Percentiles rank a stretch among this genome's conserved stretches.
These are phyloP conservation scores for Auriscalpium orientale DNA, from an alignment of 768 basidiomycete genomes.

Conservation along the genomic window DNA sequence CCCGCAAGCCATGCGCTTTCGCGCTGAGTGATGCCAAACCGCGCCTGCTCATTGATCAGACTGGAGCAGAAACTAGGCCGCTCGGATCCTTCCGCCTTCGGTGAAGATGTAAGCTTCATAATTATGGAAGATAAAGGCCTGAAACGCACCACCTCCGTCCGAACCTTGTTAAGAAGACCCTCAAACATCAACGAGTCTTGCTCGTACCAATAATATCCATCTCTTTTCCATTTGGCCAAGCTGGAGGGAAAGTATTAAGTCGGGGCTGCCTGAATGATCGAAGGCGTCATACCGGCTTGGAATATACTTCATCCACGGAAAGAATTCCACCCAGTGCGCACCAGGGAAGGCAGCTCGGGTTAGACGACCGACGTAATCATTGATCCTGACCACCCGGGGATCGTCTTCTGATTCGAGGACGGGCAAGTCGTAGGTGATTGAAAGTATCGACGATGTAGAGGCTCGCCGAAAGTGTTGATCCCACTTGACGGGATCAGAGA, in stretches of 20 bases:
- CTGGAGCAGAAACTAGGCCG: constrained; percentile 4
- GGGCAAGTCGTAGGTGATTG: constrained; percentile 4
- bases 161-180: constrained; percentile 3
- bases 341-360: constrained; percentile 11
- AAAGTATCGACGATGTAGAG: background rate
- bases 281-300: background rate
- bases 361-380: background rate
- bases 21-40: background rate
- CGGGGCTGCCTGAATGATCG: too few relatives aligned
- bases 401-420: constrained; percentile 2
- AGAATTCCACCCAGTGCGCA: constrained; percentile 16
- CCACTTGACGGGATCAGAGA: background rate
- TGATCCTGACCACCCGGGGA: background rate
- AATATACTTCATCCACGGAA: constrained; percentile 13
- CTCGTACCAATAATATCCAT: constrained; percentile 3
- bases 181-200: constrained; percentile 2
- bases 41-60: constrained; percentile 1
- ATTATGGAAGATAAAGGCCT: too few relatives aligned
- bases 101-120: background rate
- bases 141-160: background rate
- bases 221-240: constrained; percentile 19
- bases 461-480: constrained; percentile 2
- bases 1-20: constrained; percentile 11
- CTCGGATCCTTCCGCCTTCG: constrained; percentile 1
- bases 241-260: background rate